phyloP scores from a whole-genome alignment of 129 eudicot species.

The Heracleum sosnowskyi region DNA sequence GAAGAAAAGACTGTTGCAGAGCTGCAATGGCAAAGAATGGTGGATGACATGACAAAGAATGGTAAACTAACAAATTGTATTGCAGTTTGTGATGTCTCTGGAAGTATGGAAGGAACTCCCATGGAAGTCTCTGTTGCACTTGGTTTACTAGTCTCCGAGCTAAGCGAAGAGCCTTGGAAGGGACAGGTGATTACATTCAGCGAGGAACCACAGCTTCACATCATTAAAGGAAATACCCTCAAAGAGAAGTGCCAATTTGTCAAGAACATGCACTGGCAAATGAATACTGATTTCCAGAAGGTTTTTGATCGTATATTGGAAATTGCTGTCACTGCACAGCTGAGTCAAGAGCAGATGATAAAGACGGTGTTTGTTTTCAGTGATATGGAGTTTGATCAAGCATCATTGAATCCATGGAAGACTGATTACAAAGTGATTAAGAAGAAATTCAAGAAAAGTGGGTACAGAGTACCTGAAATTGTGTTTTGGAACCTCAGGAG shows the following conservation, averaged over 20 bases:
- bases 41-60: background rate
- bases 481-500: slow-evolving; percentile 67
- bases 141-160: background rate
- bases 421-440: slow-evolving; percentile 45
- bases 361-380: slow-evolving; percentile 60
- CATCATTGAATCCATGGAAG: slow-evolving; percentile 36
- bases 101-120: background rate
- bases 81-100: slow-evolving; percentile 4
- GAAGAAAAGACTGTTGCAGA: slow-evolving; percentile 3
- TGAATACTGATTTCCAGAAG: background rate
- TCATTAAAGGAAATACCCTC: background rate
- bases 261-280: background rate
- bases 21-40: slow-evolving; percentile 11
- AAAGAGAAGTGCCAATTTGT: background rate
- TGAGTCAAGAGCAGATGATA: slow-evolving; percentile 43
- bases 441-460: slow-evolving; percentile 32
- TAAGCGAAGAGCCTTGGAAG: slow-evolving; percentile 11
- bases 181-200: slow-evolving; percentile 3
- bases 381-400: slow-evolving; percentile 53
- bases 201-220: background rate
- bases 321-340: slow-evolving; percentile 32
- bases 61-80: slow-evolving; percentile 4
- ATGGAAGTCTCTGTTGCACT: background rate
- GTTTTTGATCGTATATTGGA: slow-evolving; percentile 34
- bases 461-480: slow-evolving; percentile 49